These are phyloP conservation scores for Akanthomyces uredinophilus DNA, from an alignment of 2,329 filamentous ascomycete species.

Conservation along the genomic window DNA sequence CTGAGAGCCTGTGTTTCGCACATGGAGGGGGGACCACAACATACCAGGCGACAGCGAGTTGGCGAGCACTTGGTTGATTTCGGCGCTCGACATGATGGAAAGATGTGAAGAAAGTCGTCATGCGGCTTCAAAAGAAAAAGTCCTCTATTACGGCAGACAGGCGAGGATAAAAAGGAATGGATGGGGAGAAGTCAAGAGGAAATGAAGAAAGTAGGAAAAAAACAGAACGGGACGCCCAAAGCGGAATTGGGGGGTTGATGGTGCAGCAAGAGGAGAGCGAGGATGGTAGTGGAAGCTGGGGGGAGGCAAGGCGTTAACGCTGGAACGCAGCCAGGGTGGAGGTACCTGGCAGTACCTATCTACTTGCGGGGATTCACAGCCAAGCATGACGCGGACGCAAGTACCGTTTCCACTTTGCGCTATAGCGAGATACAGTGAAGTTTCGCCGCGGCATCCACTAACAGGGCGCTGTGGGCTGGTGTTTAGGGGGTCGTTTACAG, in stretches of 20 bases:
- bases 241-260: constrained; percentile 14
- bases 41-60: constrained; percentile 93
- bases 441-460: neutral
- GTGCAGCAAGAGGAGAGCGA: neutral
- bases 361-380: neutral
- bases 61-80: constrained; percentile 96
- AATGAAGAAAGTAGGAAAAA: constrained; percentile 13
- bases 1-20: constrained; percentile 11
- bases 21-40: constrained; percentile 30
- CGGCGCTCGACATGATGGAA: constrained; percentile 66
- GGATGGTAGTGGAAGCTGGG: neutral
- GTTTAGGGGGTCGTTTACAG: neutral
- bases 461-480: neutral
- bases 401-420: constrained; percentile 3
- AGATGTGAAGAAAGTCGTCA: constrained; percentile 32
- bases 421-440: neutral
- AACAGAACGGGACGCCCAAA: constrained; percentile 10
- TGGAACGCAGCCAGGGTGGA: neutral
- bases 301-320: neutral
- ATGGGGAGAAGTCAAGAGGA: neutral
- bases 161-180: constrained; percentile 12
- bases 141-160: constrained; percentile 4
- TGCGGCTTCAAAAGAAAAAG: constrained; percentile 25
- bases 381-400: neutral
- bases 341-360: neutral